A percentile compares a stretch with the other conserved stretches of the same genome.
Conservation (phyloP, 179 eudicot species). For the Beta macrorhiza region DNA sequence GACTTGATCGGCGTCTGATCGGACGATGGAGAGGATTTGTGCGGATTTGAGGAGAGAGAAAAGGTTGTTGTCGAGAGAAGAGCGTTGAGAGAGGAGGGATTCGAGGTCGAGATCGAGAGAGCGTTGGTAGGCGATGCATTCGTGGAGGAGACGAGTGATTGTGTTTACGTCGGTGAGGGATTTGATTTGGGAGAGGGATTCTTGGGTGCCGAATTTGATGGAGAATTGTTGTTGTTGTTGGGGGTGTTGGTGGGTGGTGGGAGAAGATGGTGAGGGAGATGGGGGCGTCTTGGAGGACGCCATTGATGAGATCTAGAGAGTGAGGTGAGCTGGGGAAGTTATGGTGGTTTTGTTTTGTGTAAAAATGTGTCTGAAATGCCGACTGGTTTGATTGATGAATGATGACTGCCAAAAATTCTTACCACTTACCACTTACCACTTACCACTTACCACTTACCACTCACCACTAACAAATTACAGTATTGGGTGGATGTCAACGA, state of each 20-base stretch:
- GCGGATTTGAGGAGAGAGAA: slow-evolving; percentile 55
- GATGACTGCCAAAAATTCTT: too few relatives aligned
- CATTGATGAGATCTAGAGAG: too few relatives aligned
- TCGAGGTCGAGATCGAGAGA: slow-evolving; percentile 59
- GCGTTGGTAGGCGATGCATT: slow-evolving; percentile 83
- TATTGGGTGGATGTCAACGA: too few relatives aligned
- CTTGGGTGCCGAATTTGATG: slow-evolving; percentile 52
- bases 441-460: too few relatives aligned
- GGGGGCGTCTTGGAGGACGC: neutral
- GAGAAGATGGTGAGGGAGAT: neutral
- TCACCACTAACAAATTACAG: too few relatives aligned
- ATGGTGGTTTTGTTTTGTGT: too few relatives aligned
- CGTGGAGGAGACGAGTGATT: slow-evolving; percentile 81
- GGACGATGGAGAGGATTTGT: slow-evolving; percentile 48
- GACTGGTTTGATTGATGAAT: too few relatives aligned
- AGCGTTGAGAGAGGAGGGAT: slow-evolving; percentile 54
- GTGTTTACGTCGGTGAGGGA: slow-evolving; percentile 74
- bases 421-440: too few relatives aligned
- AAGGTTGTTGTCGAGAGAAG: slow-evolving; percentile 67
- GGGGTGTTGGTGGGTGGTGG: slow-evolving; percentile 21
- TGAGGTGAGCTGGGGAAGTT: too few relatives aligned
- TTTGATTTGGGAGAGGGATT: slow-evolving; percentile 47
- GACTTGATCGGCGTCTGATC: slow-evolving; percentile 52
- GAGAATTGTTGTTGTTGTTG: slow-evolving; percentile 32
- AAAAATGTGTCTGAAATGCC: too few relatives aligned